Conservation (phyloP, 1,139 yeast species). For the Wickerhamomyces sp. region DNA sequence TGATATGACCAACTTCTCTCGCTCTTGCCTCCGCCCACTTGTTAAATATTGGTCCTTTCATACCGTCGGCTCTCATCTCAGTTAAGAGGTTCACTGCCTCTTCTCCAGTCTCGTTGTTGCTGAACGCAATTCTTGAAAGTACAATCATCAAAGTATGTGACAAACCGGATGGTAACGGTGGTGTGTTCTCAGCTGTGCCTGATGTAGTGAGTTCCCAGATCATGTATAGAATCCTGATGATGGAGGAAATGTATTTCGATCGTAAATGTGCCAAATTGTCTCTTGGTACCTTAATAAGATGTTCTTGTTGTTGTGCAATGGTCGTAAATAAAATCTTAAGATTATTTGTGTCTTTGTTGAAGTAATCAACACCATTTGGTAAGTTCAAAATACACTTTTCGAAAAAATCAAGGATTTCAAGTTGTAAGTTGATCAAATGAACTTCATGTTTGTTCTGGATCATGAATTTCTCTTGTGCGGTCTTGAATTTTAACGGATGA, state of each 20-base stretch:
- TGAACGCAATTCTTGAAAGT: conserved; percentile 54
- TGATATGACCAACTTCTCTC: conserved; percentile 34
- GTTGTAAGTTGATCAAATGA: conserved; percentile 36
- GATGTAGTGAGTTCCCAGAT: conserved; percentile 19
- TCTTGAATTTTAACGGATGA: conserved; percentile 8
- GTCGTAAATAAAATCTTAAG: conserved; percentile 41
- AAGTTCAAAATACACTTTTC: conserved; percentile 38
- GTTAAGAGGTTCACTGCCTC: conserved; percentile 33
- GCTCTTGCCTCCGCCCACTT: conserved; percentile 38
- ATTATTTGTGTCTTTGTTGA: conserved; percentile 29
- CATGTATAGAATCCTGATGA: conserved; percentile 19
- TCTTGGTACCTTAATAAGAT: conserved; percentile 43
- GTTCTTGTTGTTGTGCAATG: conserved; percentile 48
- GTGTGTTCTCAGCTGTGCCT: conserved; percentile 22
- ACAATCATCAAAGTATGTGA: conserved; percentile 37
- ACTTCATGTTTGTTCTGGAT: conserved; percentile 35
- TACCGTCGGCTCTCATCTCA: conserved; percentile 26
- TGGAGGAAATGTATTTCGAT: conserved; percentile 36
- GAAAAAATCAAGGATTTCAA: conserved; percentile 39
- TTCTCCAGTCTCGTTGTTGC: conserved; percentile 35
- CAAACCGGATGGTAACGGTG: conserved; percentile 27
- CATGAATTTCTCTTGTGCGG: conserved; percentile 5
- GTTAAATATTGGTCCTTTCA: conserved; percentile 33
- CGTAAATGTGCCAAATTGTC: conserved; percentile 37
- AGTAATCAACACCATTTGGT: conserved; percentile 28